Conservation (phyloP, 805 yeast species). For the Phaffomyces thermotolerans region DNA sequence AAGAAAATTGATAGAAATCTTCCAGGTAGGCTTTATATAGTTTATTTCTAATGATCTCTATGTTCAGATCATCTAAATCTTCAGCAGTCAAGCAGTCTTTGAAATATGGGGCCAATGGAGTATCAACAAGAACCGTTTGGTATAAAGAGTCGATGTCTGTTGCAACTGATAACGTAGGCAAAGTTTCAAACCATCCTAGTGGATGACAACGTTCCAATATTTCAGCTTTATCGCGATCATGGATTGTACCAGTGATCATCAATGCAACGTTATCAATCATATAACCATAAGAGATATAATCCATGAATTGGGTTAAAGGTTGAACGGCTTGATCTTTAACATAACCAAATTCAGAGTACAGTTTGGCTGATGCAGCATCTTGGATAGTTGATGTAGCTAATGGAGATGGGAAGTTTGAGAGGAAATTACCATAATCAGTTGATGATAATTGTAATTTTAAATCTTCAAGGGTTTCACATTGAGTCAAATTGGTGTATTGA, state of each 20-base stretch:
- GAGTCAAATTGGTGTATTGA: constrained; percentile 89
- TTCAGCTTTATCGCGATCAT: constrained; percentile 86
- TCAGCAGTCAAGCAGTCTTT: constrained; percentile 79
- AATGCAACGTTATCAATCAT: constrained; percentile 97
- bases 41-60: constrained; percentile 88
- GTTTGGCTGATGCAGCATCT: constrained; percentile 62
- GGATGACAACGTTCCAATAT: constrained; percentile 91
- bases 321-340: constrained; percentile 79
- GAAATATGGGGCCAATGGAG: constrained; percentile 96
- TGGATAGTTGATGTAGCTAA: constrained; percentile 83
- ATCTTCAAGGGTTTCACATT: constrained; percentile 93
- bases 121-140: constrained; percentile 87
- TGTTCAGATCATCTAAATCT: constrained; percentile 90
- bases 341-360: constrained; percentile 80
- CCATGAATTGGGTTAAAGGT: constrained; percentile 75
- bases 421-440: constrained; percentile 90
- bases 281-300: constrained; percentile 89
- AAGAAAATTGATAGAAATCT: constrained; percentile 68
- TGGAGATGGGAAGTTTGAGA: constrained; percentile 76
- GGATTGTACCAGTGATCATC: constrained; percentile 95
- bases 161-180: constrained; percentile 91
- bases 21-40: constrained; percentile 90
- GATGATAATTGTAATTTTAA: constrained; percentile 89
- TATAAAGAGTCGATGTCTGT: constrained; percentile 92
- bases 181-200: constrained; percentile 96